Conservation (phyloP, 306 rosid genomes). For the Ochetophila trinervis region DNA sequence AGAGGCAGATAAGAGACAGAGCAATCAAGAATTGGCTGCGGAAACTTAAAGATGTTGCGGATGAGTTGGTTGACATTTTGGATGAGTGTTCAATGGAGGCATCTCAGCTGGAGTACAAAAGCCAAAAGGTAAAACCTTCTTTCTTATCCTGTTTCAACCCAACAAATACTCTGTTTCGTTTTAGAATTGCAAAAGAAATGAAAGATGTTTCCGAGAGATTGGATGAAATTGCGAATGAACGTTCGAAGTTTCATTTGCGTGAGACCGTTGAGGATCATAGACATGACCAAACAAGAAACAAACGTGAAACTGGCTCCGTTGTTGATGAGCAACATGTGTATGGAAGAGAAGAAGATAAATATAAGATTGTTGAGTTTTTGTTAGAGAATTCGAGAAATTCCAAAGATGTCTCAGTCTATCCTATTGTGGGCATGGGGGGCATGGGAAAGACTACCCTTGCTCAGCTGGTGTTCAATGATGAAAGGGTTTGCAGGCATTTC, state of each 20-base stretch:
- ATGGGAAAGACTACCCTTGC: conserved; percentile 44
- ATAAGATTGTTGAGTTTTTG: not conserved
- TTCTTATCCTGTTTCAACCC: not conserved
- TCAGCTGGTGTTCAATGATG: conserved; percentile 28
- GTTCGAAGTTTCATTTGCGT: conserved; percentile 18
- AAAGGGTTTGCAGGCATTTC: conserved; percentile 9
- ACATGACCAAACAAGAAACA: not conserved
- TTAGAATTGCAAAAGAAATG: not conserved
- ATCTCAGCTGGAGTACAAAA: not conserved
- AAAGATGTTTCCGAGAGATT: conserved; percentile 3
- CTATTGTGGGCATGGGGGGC: conserved; percentile 43
- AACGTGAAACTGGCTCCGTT: conserved; percentile 6
- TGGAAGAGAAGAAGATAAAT: conserved; percentile 22
- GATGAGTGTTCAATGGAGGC: not conserved
- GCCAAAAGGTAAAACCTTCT: conserved; percentile 1
- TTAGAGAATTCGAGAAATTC: conserved; percentile 1
- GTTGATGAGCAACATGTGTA: conserved; percentile 2
- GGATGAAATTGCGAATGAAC: conserved; percentile 16
- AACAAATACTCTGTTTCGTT: not conserved
- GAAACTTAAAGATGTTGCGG: conserved; percentile 8
- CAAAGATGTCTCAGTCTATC: conserved; percentile 21
- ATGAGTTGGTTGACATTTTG: conserved; percentile 13
- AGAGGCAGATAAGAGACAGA: conserved; percentile 5
- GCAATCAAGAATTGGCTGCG: conserved; percentile 13
- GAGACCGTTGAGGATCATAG: not conserved